phyloP scores from a whole-genome alignment of 495 filamentous ascomycete species.

The Xylaria cubensis region DNA sequence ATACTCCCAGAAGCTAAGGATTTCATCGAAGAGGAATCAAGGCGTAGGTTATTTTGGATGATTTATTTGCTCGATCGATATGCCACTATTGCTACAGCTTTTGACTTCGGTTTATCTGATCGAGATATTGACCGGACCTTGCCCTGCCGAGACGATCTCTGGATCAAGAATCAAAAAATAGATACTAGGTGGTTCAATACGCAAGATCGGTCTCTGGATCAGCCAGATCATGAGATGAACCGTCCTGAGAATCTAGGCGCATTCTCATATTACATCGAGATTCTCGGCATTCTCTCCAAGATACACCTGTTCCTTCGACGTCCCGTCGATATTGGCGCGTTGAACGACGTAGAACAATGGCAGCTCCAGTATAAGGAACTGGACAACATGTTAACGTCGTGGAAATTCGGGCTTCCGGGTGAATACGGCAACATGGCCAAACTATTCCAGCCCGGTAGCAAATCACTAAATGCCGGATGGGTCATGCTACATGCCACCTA shows the following conservation, averaged over 20 bases:
- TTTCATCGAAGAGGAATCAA: slow-evolving; percentile 87
- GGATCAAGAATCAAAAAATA: slow-evolving; percentile 79
- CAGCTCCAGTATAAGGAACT: slow-evolving; percentile 84
- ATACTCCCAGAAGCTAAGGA: slow-evolving; percentile 80
- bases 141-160: slow-evolving; percentile 86
- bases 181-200: slow-evolving; percentile 82
- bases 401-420: slow-evolving; percentile 81
- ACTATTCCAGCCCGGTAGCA: slow-evolving; percentile 69
- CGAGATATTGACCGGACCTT: slow-evolving; percentile 86
- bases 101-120: slow-evolving; percentile 87
- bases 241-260: slow-evolving; percentile 82
- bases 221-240: slow-evolving; percentile 66
- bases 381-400: slow-evolving; percentile 75
- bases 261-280: slow-evolving; percentile 86
- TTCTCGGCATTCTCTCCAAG: slow-evolving; percentile 82
- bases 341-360: slow-evolving; percentile 87
- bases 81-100: slow-evolving; percentile 85
- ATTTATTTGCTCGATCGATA: slow-evolving; percentile 88
- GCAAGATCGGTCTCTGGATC: slow-evolving; percentile 45
- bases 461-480: slow-evolving; percentile 78
- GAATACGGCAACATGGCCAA: slow-evolving; percentile 84
- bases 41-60: slow-evolving; percentile 89
- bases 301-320: slow-evolving; percentile 86
- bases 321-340: slow-evolving; percentile 84
- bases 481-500: slow-evolving; percentile 86